A percentile compares a stretch with the other conserved stretches of the same genome.
Conservation (phyloP, 768 basidiomycete genomes). For the Russula griseocarnosa region DNA sequence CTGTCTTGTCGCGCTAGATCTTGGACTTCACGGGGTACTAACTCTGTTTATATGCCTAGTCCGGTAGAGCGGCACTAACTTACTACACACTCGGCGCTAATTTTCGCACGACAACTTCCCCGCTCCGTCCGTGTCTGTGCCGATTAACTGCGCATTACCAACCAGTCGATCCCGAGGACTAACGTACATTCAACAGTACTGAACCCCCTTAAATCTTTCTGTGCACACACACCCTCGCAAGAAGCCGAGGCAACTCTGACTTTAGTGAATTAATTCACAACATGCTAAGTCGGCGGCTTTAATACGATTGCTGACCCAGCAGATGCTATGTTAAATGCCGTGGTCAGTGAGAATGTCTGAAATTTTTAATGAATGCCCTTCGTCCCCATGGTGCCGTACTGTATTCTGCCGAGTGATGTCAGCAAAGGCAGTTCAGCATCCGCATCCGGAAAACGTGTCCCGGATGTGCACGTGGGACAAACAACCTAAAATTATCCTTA, state of each 20-base stretch:
- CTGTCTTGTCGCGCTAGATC: neutral
- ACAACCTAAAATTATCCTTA: too few relatives aligned
- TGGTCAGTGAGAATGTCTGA: neutral
- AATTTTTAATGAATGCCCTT: neutral
- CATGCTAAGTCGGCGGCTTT: too few relatives aligned
- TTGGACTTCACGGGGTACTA: neutral
- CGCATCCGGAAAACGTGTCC: neutral
- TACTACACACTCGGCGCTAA: neutral
- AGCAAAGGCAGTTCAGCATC: neutral
- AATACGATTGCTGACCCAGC: neutral
- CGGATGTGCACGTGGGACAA: neutral
- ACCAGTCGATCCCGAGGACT: neutral
- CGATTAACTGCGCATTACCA: neutral
- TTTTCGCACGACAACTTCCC: neutral
- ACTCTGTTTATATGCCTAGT: constrained; percentile 11
- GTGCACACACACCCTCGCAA: neutral
- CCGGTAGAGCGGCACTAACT: neutral
- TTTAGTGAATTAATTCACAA: too few relatives aligned
- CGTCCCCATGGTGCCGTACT: neutral
- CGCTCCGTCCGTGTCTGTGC: neutral
- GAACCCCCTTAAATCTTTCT: neutral
- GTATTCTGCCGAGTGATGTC: neutral
- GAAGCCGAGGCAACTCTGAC: neutral
- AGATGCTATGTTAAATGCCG: neutral
- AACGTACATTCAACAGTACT: neutral